Base-by-base conservation (phyloP, 352 stramenopile genomes). In the Phytophthora syringae region DNA sequence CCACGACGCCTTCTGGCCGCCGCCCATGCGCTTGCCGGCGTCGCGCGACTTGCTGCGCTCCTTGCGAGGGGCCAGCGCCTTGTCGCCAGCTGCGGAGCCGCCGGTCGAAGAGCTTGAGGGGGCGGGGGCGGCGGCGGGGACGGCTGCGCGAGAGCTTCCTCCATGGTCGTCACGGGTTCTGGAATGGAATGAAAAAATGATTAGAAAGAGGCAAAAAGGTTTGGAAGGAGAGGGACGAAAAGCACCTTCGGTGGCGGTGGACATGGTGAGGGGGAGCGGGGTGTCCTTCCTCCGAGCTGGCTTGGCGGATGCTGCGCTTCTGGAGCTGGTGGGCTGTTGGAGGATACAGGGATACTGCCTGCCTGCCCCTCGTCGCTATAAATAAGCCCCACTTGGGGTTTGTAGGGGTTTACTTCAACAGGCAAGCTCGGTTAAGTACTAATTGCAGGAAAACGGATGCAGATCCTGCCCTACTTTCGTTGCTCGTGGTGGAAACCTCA, bases 41-140 rank as follows among this genome's bases (percentile, higher is more conserved):
- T 96, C 86, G 40, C 88, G 82, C 49, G 86, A 94, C 79, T 96
- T 94, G 77, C 78, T 91, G 61, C 88, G 88, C 67, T 94, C 88
- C 52, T 91, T 88, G 37, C 86, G 84, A 22, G 82, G 63, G 6
- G 76, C 59, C 22, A 89, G 65, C 27, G 79, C 22, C 58, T 92
- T 92, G 37, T 90, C 85, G 22, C 65, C 72, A 16, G 70, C 79
- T 5, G 66, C 57, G 32, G 65, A 65, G 24, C 59, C 55, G 9
- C 47, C 59, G 40, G 54, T 52, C 40, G 60, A 32, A 32, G 5
- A 5, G 27, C 27, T 32, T 32, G 27, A 32, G 42, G 64, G 4
- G 5, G 37, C 25, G 21, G 11, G 37, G 28, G 32, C 34, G 13
- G 50, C 9, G 4, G 54, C n/a, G 70, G 34, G 5, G 53, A 56